Conservation (phyloP, 1,139 yeast genomes). For the Lodderomyces pseudojiufengensis region DNA sequence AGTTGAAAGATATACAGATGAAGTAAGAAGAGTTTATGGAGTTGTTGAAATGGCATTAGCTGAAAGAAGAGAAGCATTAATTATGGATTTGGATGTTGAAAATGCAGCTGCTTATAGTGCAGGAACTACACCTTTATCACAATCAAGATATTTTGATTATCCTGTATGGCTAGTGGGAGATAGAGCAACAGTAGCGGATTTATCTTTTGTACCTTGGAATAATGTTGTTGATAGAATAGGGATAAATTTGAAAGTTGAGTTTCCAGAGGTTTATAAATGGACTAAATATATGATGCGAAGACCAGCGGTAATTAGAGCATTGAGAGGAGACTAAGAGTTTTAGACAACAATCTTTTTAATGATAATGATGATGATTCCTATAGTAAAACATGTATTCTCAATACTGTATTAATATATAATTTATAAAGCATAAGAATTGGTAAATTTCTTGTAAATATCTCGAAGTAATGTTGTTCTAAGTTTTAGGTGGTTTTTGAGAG, state of each 20-base stretch:
- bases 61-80: constrained; percentile 84
- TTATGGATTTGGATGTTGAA: constrained; percentile 87
- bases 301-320: constrained; percentile 76
- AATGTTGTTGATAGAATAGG: constrained; percentile 93
- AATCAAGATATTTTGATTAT: constrained; percentile 82
- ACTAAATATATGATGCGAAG: constrained; percentile 89
- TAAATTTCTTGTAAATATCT: too few relatives aligned
- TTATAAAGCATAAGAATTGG: too few relatives aligned
- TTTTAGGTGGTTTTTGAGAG: too few relatives aligned
- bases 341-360: too few relatives aligned
- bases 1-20: constrained; percentile 87
- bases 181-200: constrained; percentile 84
- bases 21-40: constrained; percentile 89
- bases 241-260: constrained; percentile 78
- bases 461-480: too few relatives aligned
- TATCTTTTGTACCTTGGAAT: constrained; percentile 95
- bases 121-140: constrained; percentile 84
- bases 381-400: too few relatives aligned
- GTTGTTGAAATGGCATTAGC: constrained; percentile 95
- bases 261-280: constrained; percentile 96
- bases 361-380: too few relatives aligned
- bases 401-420: too few relatives aligned
- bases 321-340: constrained; percentile 51
- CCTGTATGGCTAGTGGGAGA: constrained; percentile 97
- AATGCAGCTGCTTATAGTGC: constrained; percentile 86